These are phyloP conservation scores for Panicum virgatum DNA, from an alignment of 202 grass and related monocot genomes.

Conservation along the genomic window DNA sequence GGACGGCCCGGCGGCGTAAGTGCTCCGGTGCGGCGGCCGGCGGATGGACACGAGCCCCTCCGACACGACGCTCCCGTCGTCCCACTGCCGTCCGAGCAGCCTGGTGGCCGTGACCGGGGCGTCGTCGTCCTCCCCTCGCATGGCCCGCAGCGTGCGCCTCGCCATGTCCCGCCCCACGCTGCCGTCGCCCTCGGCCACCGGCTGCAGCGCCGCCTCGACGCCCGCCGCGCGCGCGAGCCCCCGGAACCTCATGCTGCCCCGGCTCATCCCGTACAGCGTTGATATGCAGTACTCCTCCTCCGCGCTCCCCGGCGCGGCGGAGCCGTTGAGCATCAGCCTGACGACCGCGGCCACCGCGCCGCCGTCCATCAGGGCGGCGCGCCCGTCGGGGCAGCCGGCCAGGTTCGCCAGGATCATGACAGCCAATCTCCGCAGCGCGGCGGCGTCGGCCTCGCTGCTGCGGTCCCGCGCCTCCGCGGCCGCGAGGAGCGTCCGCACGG, in stretches of 20 bases:
- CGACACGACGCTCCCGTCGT: conserved; percentile 65
- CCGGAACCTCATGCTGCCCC: conserved; percentile 77
- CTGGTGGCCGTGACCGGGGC: not conserved
- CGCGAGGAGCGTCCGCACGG: conserved; percentile 61
- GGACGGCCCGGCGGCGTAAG: conserved; percentile 40
- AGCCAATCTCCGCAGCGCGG: conserved; percentile 52
- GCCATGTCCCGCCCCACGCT: conserved; percentile 74
- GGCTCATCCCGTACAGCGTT: conserved; percentile 73
- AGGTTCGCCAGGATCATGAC: conserved; percentile 80
- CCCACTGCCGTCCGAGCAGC: conserved; percentile 44
- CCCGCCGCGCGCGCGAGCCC: conserved; percentile 70
- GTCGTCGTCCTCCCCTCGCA: conserved; percentile 64
- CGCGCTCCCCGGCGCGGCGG: conserved; percentile 39
- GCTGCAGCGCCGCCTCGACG: conserved; percentile 58
- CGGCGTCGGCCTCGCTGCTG: conserved; percentile 25
- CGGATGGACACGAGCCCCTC: conserved; percentile 71
- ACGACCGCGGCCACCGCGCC: conserved; percentile 64
- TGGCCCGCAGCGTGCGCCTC: conserved; percentile 64
- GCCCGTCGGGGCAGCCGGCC: conserved; percentile 62
- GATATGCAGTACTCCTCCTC: conserved; percentile 87
- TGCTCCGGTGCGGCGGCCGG: conserved; percentile 48
- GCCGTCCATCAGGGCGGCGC: conserved; percentile 77
- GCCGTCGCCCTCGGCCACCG: conserved; percentile 56
- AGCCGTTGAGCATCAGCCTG: conserved; percentile 54
- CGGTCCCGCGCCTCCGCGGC: conserved; percentile 37